A percentile compares a stretch with the other conserved stretches of the same genome.
phyloP scores from a whole-genome alignment of 2,329 filamentous ascomycete genomes.

The Cordyceps javanica region DNA sequence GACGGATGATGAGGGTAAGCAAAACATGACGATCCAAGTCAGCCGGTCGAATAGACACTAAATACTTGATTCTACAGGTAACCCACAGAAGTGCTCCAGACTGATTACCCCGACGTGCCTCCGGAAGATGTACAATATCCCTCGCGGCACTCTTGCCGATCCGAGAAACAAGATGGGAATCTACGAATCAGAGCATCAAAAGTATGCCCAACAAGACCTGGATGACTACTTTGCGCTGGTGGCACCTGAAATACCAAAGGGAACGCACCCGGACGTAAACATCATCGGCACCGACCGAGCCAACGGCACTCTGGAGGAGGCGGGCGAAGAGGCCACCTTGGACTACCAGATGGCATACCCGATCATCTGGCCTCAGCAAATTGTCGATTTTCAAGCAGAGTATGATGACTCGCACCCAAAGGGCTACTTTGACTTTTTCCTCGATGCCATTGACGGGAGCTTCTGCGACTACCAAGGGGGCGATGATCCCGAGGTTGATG shows the following conservation, averaged over 20 bases:
- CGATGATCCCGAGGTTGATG: slow-evolving; percentile 38
- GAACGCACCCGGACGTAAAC: slow-evolving; percentile 30
- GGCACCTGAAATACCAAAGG: slow-evolving; percentile 29
- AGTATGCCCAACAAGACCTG: slow-evolving; percentile 35
- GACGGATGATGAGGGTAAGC: neutral
- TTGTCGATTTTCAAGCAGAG: slow-evolving; percentile 31
- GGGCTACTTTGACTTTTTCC: slow-evolving; percentile 24
- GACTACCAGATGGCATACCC: slow-evolving; percentile 43
- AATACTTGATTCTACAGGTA: neutral
- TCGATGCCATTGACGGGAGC: slow-evolving; percentile 45
- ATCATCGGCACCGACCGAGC: slow-evolving; percentile 22
- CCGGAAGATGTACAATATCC: slow-evolving; percentile 37
- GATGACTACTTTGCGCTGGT: slow-evolving; percentile 29
- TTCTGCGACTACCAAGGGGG: slow-evolving; percentile 44
- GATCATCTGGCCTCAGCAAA: slow-evolving; percentile 45
- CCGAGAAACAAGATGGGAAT: slow-evolving; percentile 35
- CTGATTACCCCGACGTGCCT: slow-evolving; percentile 31
- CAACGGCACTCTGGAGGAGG: slow-evolving; percentile 11
- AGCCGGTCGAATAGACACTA: too few relatives aligned
- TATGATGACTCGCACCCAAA: neutral
- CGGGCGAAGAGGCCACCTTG: slow-evolving; percentile 37
- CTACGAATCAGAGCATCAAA: slow-evolving; percentile 33
- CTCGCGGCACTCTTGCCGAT: slow-evolving; percentile 23
- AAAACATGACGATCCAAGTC: neutral
- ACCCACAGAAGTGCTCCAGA: neutral